These are phyloP conservation scores for Paramecium octaurelia DNA, from an alignment of 73 alveolate species.

Conservation along the genomic window DNA sequence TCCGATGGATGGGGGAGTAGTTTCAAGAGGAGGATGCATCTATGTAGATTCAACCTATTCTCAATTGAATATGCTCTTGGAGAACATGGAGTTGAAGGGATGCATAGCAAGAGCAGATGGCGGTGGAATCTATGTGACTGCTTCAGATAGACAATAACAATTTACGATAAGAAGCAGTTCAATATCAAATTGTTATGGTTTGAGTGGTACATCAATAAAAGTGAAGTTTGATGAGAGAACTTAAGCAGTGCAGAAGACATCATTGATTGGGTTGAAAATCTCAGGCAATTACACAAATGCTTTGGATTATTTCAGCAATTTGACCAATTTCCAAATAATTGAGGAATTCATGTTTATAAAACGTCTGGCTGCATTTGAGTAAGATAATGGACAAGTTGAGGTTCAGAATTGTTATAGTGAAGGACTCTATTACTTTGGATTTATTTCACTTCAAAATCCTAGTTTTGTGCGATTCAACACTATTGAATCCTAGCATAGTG, in stretches of 20 bases:
- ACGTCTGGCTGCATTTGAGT: constrained; percentile 2
- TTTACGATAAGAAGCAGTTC: background rate
- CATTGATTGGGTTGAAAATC: background rate
- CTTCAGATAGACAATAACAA: background rate
- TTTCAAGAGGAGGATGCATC: constrained; percentile 12
- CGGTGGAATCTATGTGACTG: background rate
- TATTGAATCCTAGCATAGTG: background rate
- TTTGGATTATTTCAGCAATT: background rate
- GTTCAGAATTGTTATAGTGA: background rate
- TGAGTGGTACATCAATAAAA: constrained; percentile 11
- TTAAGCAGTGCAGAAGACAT: background rate
- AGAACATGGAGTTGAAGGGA: background rate
- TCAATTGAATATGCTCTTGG: background rate
- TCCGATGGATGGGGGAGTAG: constrained; percentile 41
- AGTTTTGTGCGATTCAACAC: background rate
- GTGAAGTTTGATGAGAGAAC: constrained; percentile 3
- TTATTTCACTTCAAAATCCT: background rate
- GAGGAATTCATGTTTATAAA: background rate
- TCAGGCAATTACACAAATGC: constrained; percentile 21
- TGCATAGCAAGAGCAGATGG: constrained; percentile 44
- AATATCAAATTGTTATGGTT: constrained; percentile 28
- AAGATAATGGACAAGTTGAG: constrained; percentile 20
- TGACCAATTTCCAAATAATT: background rate
- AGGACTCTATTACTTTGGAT: background rate
- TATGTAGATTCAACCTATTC: background rate